Evolutionary conservation across 2,329 filamentous ascomycete genomes (phyloP).

Genomic region (Xenosphaeropsis pyriputrescens): DNA sequence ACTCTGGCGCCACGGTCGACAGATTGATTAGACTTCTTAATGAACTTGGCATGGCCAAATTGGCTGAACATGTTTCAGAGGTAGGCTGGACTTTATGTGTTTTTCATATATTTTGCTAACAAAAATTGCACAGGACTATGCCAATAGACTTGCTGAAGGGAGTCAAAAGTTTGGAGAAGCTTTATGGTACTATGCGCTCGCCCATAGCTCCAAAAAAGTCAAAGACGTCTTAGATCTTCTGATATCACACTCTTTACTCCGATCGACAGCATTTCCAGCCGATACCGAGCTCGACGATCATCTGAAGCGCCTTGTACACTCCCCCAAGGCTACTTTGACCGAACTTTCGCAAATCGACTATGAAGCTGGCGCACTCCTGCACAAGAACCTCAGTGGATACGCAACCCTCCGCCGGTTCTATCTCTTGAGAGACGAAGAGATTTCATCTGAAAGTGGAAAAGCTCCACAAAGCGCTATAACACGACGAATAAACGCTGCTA

Average conservation of each 20-base stretch:
- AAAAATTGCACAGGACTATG: slow-evolving; percentile 54
- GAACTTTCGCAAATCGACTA: slow-evolving; percentile 60
- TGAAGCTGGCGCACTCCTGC: slow-evolving; percentile 70
- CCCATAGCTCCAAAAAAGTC: slow-evolving; percentile 64
- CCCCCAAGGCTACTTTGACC: slow-evolving; percentile 57
- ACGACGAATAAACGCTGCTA: slow-evolving; percentile 54
- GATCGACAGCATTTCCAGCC: slow-evolving; percentile 69
- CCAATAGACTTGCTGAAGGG: slow-evolving; percentile 57
- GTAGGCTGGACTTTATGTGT: slow-evolving; percentile 31
- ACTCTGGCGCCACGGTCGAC: slow-evolving; percentile 60
- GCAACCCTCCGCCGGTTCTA: slow-evolving; percentile 85
- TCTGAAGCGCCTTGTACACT: slow-evolving; percentile 53
- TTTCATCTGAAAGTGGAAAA: slow-evolving; percentile 21
- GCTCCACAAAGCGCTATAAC: slow-evolving; percentile 30
- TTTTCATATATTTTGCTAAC: slow-evolving; percentile 6
- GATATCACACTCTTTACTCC: slow-evolving; percentile 73
- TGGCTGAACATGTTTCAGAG: slow-evolving; percentile 71
- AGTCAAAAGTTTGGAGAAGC: slow-evolving; percentile 74
- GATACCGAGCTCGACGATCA: slow-evolving; percentile 57
- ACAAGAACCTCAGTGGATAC: slow-evolving; percentile 80
- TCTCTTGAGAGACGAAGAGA: slow-evolving; percentile 64
- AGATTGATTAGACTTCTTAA: slow-evolving; percentile 68
- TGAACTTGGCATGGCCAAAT: slow-evolving; percentile 61
- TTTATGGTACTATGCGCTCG: slow-evolving; percentile 80
- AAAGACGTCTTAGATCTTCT: slow-evolving; percentile 76